phyloP scores from a whole-genome alignment of 139 green algal species.

The Astrephomene gubernaculifera region DNA sequence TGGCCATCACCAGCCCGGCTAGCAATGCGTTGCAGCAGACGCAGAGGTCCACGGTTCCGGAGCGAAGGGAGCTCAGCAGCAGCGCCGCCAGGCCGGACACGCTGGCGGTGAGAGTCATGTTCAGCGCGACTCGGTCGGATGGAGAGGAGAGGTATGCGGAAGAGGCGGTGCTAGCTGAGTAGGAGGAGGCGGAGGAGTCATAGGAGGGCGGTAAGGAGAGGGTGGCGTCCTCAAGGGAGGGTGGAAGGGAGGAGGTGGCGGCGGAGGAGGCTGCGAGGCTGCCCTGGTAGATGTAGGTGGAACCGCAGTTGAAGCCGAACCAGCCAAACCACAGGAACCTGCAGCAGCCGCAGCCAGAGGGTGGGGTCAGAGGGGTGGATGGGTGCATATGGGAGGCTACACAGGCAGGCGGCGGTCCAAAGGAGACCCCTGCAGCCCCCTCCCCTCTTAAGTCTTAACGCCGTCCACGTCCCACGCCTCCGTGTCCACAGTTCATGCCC shows the following conservation, averaged over 20 bases:
- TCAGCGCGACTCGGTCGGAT: conserved; percentile 51
- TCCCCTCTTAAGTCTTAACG: no score
- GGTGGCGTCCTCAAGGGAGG: background rate
- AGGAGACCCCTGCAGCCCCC: no score
- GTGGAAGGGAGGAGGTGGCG: background rate
- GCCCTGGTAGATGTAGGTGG: conserved; percentile 53
- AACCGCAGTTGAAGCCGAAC: conserved; percentile 68
- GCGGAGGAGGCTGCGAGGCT: background rate
- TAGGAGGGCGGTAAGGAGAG: background rate
- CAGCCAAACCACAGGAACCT: conserved; percentile 64
- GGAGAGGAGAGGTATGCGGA: no score
- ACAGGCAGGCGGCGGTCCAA: no score
- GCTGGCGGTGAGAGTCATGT: conserved; percentile 55
- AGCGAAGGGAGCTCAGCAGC: conserved; percentile 41
- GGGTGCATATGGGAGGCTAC: no score
- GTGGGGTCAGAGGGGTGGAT: background rate
- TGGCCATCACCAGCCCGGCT: conserved; percentile 54
- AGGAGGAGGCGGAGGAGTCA: background rate
- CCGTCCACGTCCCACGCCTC: no score
- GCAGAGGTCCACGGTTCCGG: conserved; percentile 59
- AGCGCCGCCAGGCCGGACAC: conserved; percentile 44
- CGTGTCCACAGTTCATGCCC: no score
- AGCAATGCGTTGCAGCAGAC: conserved; percentile 62
- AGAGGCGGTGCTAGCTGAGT: no score
- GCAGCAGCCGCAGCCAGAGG: background rate